Evolutionary conservation across 148 eudicot genomes (phyloP).

Genomic region (Rhododendron ferrugineum): DNA sequence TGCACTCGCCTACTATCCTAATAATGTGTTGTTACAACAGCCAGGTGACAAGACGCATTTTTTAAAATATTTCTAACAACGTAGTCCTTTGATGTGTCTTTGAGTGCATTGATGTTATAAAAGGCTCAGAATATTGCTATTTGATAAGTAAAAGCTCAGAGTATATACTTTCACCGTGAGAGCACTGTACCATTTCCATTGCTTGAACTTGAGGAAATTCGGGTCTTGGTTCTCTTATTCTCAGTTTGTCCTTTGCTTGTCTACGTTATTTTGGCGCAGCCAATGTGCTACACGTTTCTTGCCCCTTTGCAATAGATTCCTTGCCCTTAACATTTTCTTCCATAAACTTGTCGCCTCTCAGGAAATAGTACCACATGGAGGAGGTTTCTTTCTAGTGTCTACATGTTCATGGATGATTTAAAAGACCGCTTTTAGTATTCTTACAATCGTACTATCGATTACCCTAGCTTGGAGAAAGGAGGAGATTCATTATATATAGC

Average conservation of each 20-base stretch:
- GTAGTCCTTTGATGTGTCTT: background rate
- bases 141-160: background rate
- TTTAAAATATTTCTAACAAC: background rate
- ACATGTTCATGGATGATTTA: background rate
- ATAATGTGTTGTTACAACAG: background rate
- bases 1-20: background rate
- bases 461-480: background rate
- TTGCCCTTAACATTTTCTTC: background rate
- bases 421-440: background rate
- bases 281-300: background rate
- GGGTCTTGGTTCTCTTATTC: background rate
- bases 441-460: background rate
- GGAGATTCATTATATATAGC: background rate
- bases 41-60: background rate
- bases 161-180: background rate
- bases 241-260: background rate
- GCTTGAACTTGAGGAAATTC: background rate
- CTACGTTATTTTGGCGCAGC: background rate
- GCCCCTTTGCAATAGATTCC: background rate
- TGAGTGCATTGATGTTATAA: background rate
- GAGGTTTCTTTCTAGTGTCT: background rate
- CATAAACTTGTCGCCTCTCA: background rate
- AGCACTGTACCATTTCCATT: background rate
- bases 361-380: background rate
- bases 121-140: background rate